Conservation (phyloP, 2,329 filamentous ascomycete species). For the Metarhizium humberi region DNA sequence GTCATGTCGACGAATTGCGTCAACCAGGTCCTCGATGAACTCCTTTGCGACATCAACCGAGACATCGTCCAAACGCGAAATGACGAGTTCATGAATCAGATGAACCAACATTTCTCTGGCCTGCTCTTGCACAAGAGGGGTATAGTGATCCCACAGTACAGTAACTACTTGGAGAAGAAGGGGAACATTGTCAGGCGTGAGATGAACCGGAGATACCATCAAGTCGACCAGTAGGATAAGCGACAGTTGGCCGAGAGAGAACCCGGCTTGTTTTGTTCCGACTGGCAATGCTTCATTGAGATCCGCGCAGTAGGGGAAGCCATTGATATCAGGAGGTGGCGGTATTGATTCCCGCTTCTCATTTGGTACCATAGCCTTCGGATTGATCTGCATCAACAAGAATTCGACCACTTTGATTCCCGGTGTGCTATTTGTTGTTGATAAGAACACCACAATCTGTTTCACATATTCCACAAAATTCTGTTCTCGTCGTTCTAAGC, state of each 20-base stretch:
- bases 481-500: slow-evolving; percentile 87
- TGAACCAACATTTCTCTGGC: slow-evolving; percentile 97
- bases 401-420: slow-evolving; percentile 93
- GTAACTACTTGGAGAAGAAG: slow-evolving; percentile 84
- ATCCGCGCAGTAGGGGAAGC: slow-evolving; percentile 84
- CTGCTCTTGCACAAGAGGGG: slow-evolving; percentile 87
- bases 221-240: slow-evolving; percentile 91
- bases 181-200: slow-evolving; percentile 71
- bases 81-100: slow-evolving; percentile 90
- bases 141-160: slow-evolving; percentile 97
- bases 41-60: slow-evolving; percentile 53
- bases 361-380: slow-evolving; percentile 93
- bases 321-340: slow-evolving; percentile 62
- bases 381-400: slow-evolving; percentile 78
- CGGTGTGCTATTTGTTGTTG: slow-evolving; percentile 62
- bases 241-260: slow-evolving; percentile 87
- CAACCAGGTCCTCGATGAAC: slow-evolving; percentile 79
- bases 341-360: slow-evolving; percentile 65
- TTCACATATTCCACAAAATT: slow-evolving; percentile 98
- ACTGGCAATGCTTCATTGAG: slow-evolving; percentile 69
- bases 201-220: slow-evolving; percentile 83
- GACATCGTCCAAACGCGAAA: slow-evolving; percentile 65
- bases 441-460: slow-evolving; percentile 94
- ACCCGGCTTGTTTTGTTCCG: slow-evolving; percentile 83
- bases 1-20: slow-evolving; percentile 77